A percentile compares a stretch with the other conserved stretches of the same genome.
phyloP scores from a whole-genome alignment of 495 filamentous ascomycete species.

The Cudoniella acicularis region DNA sequence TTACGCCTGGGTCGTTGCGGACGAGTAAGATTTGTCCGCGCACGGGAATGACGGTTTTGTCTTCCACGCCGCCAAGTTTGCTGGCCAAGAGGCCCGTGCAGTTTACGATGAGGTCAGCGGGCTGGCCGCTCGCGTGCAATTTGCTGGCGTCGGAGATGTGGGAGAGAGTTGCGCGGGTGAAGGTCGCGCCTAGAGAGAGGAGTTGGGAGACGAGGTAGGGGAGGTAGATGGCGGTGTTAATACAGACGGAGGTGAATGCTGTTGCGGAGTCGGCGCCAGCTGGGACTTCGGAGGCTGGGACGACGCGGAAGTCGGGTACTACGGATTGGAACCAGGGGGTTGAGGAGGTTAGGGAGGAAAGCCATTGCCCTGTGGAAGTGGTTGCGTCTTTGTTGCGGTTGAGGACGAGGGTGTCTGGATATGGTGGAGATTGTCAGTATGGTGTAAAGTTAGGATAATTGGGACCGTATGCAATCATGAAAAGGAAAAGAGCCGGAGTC shows the following conservation, averaged over 20 bases:
- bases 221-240: constrained; percentile 86
- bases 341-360: constrained; percentile 58
- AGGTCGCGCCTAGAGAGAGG: constrained; percentile 59
- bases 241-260: constrained; percentile 78
- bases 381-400: constrained; percentile 59
- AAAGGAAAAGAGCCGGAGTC: no score
- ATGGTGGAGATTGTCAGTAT: neutral
- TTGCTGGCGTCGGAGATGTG: constrained; percentile 71
- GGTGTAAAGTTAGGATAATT: no score
- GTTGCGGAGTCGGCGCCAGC: constrained; percentile 62
- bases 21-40: constrained; percentile 89
- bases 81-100: constrained; percentile 76
- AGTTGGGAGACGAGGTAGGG: constrained; percentile 80
- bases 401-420: constrained; percentile 54
- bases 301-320: constrained; percentile 63
- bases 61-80: constrained; percentile 78
- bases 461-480: no score
- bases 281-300: constrained; percentile 54
- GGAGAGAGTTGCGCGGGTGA: constrained; percentile 54
- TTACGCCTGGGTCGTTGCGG: constrained; percentile 71
- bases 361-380: constrained; percentile 27
- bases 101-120: constrained; percentile 75
- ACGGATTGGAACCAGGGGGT: constrained; percentile 83
- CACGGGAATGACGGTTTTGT: constrained; percentile 67
- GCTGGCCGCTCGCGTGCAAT: constrained; percentile 58